Evolutionary conservation across 495 filamentous ascomycete genomes (phyloP), one percentile per base, ranked within the genome.

Genomic region (Aspergillus nidulans): DNA sequence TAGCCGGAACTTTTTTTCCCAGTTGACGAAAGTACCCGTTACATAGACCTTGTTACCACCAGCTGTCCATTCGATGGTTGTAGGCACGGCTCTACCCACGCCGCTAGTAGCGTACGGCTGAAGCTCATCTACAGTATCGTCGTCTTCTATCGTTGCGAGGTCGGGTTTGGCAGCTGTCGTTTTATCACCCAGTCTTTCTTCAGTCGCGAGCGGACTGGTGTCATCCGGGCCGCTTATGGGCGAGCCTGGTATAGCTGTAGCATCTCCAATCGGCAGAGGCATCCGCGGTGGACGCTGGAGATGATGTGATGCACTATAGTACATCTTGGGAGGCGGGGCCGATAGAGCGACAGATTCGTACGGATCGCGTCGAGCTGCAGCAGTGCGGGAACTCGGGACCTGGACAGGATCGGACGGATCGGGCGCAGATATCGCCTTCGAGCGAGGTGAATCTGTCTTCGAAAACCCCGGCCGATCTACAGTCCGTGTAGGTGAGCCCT

Each of bases 21-120:
- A 98, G 63, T 89, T 85, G 52, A 92, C 92, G 64, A 97, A 96
- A 18, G 95, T 97, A 57, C 94, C 94, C 1, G 95, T 97, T 34
- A 98, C 89, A 68, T 95, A 97, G 53, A 97, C 85, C 73, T 90
- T 94, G 51, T 95, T 82, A 28, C 87, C 88, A 32, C 81, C 81
- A 23, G 84, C 79, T 47, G 76, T 79, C 94, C 92, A 98, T 70
- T 90, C 85, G 34, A 98, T 81, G 28, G 79, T 66, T 12, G 90
- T 95, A 7, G 91, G 90, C 36, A 97, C 86, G 7, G 72, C 69
- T 49, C 66, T 74, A 21, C 73, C 72, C 6, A 70, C 64, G 15
- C 72, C 74, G 16, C 82, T 85, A 28, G 85, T 79, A 32, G 83
- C 66, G 58, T 74, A 78, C 52, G 68, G 69, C 55, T 74, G 78